Evolutionary conservation across 495 filamentous ascomycete genomes (phyloP), one percentile per base, ranked within the genome.

Genomic region (Penicilliopsis zonata): DNA sequence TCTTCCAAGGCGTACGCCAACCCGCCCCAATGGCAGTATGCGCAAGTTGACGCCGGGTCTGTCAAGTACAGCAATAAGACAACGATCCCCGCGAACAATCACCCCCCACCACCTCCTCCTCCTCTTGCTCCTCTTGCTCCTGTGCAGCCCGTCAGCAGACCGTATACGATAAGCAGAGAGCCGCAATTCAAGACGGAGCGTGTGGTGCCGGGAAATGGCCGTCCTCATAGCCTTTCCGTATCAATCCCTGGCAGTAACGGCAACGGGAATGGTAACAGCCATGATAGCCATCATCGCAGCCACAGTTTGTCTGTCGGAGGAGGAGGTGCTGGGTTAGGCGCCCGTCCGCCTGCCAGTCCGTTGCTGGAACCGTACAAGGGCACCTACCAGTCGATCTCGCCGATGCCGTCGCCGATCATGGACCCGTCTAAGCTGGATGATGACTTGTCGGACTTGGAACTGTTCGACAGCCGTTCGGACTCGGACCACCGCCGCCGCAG

Each of bases 351-450:
- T 2, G 71, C 77, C 6, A 90, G 82, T 36, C 90, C 90, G 0
- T 64, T 95, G 12, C 69, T 94, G 9, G 90, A 95, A 55, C 80
- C 90, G 1, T 98, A 98, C 57, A 78, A 77, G 36, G 90, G 90
- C 5, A 94, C 86, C 1, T 98, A 92, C 48, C 90, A 98, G 54
- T 82, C 81, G 31, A 84, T 95, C 43, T 93, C 87, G 1, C 88
- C 90, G 2, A 90, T 94, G 84, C 87, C 87, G 0, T 86, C 82
- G 1, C 82, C 88, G 0, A 60, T 78, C 25, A 51, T 67, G 30
- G 50, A 62, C 13, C 54, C 64, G 1, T 43, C 53, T 5, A 47
- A 39, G 8, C 47, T 46, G n/a, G 61, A 69, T 17, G 63, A 65
- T 4, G 65, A 69, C 16, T 52, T 72, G 15, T 70, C 66, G 2